These are phyloP conservation scores for Pisolithus thermaeus DNA, from an alignment of 1,284 basidiomycete genomes.

Conservation along the genomic window DNA sequence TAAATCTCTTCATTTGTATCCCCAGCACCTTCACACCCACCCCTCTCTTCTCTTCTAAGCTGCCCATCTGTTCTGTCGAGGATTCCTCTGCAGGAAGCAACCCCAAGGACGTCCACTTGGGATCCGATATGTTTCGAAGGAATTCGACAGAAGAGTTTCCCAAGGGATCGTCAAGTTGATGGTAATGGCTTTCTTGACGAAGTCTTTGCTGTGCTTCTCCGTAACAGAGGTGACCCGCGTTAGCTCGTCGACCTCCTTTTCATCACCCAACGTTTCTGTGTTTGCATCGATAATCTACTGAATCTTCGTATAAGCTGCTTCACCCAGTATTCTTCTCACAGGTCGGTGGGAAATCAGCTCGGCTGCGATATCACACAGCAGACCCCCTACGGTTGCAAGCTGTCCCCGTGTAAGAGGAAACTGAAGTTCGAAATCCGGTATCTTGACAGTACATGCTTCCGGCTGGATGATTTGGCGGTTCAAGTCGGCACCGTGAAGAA, in stretches of 20 bases:
- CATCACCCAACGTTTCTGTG: constrained; percentile 60
- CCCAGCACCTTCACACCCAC: constrained; percentile 19
- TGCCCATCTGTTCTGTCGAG: constrained; percentile 27
- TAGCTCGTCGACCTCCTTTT: constrained; percentile 36
- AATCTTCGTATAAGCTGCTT: constrained; percentile 74
- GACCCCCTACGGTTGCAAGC: constrained; percentile 93
- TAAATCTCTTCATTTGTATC: constrained; percentile 75
- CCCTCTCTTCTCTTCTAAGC: constrained; percentile 26
- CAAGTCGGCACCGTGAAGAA: too few species aligned
- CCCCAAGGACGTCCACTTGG: constrained; percentile 36
- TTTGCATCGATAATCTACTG: constrained; percentile 69
- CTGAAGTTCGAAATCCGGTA: constrained; percentile 89
- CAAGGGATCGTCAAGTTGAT: constrained; percentile 89
- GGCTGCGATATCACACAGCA: constrained; percentile 79
- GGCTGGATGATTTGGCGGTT: too few species aligned
- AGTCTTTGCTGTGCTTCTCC: constrained; percentile 35
- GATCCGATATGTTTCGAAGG: constrained; percentile 67
- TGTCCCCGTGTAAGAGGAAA: constrained; percentile 88
- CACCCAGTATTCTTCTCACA: constrained; percentile 79
- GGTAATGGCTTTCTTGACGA: constrained; percentile 68
- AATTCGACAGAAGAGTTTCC: constrained; percentile 97
- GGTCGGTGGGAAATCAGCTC: constrained; percentile 88
- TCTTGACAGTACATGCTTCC: constrained; percentile 70
- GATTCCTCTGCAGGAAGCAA: constrained; percentile 48
- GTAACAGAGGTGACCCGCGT: constrained; percentile 11